phyloP scores from a whole-genome alignment of 192 early-diverging fungal genomes.

The Coemansia sp. region DNA sequence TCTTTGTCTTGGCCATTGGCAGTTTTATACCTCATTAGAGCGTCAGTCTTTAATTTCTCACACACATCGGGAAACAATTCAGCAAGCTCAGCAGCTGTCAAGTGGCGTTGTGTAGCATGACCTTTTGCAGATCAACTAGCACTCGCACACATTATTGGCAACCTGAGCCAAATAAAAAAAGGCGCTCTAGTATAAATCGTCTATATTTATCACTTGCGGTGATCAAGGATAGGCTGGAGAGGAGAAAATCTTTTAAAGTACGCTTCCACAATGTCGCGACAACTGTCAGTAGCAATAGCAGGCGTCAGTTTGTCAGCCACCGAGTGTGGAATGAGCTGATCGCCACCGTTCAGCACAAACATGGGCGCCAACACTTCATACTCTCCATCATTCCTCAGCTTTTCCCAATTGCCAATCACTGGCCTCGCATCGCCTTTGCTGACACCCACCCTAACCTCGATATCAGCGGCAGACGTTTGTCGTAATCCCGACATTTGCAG shows the following conservation, averaged over 20 bases:
- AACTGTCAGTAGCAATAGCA: not conserved
- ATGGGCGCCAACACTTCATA: slow-evolving; percentile 58
- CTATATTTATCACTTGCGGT: slow-evolving; percentile 12
- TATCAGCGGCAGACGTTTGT: slow-evolving; percentile 5
- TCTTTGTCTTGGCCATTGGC: not conserved
- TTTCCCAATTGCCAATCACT: slow-evolving; percentile 30
- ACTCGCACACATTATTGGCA: not conserved
- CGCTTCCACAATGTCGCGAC: slow-evolving; percentile 22
- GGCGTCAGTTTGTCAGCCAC: not conserved
- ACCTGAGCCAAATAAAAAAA: not conserved
- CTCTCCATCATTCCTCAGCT: slow-evolving; percentile 34
- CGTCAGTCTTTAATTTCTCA: not conserved
- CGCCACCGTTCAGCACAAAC: slow-evolving; percentile 67
- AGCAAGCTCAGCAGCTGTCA: not conserved
- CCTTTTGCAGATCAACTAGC: not conserved
- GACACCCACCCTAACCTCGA: slow-evolving; percentile 8
- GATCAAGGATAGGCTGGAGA: slow-evolving; percentile 26
- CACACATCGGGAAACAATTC: too few relatives aligned
- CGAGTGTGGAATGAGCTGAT: slow-evolving; percentile 47
- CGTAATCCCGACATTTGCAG: slow-evolving; percentile 64
- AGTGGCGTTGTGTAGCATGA: not conserved
- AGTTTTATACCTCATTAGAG: not conserved
- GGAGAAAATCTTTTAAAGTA: slow-evolving; percentile 41
- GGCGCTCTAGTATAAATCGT: too few relatives aligned
- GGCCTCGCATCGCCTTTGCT: slow-evolving; percentile 10